Evolutionary conservation across 495 filamentous ascomycete genomes (phyloP).

Genomic region (Penicillium manginii): DNA sequence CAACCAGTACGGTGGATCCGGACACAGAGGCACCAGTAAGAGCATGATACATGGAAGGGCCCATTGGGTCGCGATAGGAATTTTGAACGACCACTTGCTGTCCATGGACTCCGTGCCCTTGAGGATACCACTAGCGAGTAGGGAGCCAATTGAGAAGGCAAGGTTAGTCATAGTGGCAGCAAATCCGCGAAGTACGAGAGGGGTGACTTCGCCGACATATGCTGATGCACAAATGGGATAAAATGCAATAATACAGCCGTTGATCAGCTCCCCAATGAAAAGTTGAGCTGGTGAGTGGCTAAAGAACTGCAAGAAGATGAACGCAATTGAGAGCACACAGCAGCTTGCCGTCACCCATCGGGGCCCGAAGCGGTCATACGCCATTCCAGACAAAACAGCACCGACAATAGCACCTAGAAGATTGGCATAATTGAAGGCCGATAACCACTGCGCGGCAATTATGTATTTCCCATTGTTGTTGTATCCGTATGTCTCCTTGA

Average conservation of each 20-base stretch:
- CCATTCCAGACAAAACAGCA: constrained; percentile 45
- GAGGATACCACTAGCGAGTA: constrained; percentile 44
- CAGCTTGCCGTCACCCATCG: constrained; percentile 35
- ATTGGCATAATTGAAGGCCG: constrained; percentile 72
- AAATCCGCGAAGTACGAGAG: constrained; percentile 45
- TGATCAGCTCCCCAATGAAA: constrained; percentile 40
- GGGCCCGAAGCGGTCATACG: constrained; percentile 36
- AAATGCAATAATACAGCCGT: constrained; percentile 39
- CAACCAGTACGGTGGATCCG: constrained; percentile 56
- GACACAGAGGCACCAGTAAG: constrained; percentile 45
- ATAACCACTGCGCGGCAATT: constrained; percentile 33
- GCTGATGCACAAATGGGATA: constrained; percentile 42
- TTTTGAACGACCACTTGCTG: constrained; percentile 38
- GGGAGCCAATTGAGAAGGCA: constrained; percentile 41
- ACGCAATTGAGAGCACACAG: constrained; percentile 33
- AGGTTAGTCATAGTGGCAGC: constrained; percentile 44
- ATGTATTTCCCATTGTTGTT: constrained; percentile 29
- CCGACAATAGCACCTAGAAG: constrained; percentile 67
- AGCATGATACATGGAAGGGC: constrained; percentile 36
- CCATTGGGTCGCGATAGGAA: constrained; percentile 44
- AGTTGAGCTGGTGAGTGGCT: constrained; percentile 34
- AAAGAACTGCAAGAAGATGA: constrained; percentile 44
- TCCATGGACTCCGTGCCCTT: constrained; percentile 38
- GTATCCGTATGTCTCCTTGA: constrained; percentile 38
- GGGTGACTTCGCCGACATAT: constrained; percentile 42